Evolutionary conservation across 345 rosid species (phyloP).

Genomic region (Luvunga scandens): DNA sequence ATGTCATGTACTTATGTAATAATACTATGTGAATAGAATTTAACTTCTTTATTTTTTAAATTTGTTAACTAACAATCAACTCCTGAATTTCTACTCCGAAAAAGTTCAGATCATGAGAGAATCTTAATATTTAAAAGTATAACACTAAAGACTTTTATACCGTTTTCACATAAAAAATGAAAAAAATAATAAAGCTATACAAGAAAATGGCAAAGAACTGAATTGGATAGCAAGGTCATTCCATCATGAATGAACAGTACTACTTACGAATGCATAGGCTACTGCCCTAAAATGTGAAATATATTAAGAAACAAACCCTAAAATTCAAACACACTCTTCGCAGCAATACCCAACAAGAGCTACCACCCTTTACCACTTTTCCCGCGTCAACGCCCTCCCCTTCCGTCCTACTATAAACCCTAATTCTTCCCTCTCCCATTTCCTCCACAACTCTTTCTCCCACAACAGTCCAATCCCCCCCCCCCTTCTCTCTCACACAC

Average conservation of each 20-base stretch:
- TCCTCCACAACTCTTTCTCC: conserved; percentile 1
- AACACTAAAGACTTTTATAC: too few relatives aligned
- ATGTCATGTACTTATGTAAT: too few relatives aligned
- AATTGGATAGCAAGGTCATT: conserved; percentile 6
- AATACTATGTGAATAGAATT: too few relatives aligned
- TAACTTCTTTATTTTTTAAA: too few relatives aligned
- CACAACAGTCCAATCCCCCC: conserved; percentile 4
- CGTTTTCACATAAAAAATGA: too few relatives aligned
- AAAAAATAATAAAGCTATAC: too few relatives aligned
- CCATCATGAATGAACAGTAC: background rate
- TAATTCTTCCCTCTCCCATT: conserved; percentile 23
- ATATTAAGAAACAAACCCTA: conserved; percentile 12
- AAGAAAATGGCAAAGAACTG: too few relatives aligned
- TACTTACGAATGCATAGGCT: background rate
- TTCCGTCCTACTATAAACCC: conserved; percentile 40
- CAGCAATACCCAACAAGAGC: conserved; percentile 26
- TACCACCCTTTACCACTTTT: conserved; percentile 40
- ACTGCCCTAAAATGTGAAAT: background rate
- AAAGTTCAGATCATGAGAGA: too few relatives aligned
- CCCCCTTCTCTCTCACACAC: background rate
- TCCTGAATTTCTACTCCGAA: too few relatives aligned
- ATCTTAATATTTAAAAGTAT: too few relatives aligned
- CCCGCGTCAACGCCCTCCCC: conserved; percentile 55
- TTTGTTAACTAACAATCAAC: too few relatives aligned
- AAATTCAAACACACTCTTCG: conserved; percentile 36